Evolutionary conservation across 768 basidiomycete genomes (phyloP).

Genomic region (Russula sp.): DNA sequence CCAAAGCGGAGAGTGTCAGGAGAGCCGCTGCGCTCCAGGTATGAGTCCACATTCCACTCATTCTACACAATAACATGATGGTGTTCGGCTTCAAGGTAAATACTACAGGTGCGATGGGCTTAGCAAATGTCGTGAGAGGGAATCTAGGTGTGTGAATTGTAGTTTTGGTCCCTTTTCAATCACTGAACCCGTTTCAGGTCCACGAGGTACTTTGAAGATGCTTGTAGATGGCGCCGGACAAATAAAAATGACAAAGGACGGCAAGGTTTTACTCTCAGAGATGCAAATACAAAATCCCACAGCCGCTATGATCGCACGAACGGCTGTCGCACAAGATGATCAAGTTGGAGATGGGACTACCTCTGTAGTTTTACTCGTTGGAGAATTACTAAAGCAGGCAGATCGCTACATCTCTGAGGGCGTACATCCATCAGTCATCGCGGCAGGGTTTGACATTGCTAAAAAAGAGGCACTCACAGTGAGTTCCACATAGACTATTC

Average conservation of each 20-base stretch:
- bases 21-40: slow-evolving; percentile 90
- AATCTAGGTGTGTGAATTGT: slow-evolving; percentile 68
- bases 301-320: slow-evolving; percentile 97
- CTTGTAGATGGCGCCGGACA: slow-evolving; percentile 96
- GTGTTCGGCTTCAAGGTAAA: slow-evolving; percentile 53
- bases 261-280: slow-evolving; percentile 95
- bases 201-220: slow-evolving; percentile 98
- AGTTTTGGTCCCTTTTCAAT: neutral
- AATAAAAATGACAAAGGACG: slow-evolving; percentile 99
- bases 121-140: slow-evolving; percentile 93
- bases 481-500: slow-evolving; percentile 30
- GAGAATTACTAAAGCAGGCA: slow-evolving; percentile 93
- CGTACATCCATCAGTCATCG: slow-evolving; percentile 95
- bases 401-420: slow-evolving; percentile 98
- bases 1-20: slow-evolving; percentile 89
- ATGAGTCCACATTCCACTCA: slow-evolving; percentile 22
- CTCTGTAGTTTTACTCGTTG: slow-evolving; percentile 91
- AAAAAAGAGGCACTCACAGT: slow-evolving; percentile 92
- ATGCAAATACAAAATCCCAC: slow-evolving; percentile 99
- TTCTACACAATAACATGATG: slow-evolving; percentile 19
- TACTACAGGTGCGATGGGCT: slow-evolving; percentile 91
- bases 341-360: slow-evolving; percentile 99
- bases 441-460: slow-evolving; percentile 91
- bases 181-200: slow-evolving; percentile 46
- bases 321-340: slow-evolving; percentile 97